Evolutionary conservation across 2,329 filamentous ascomycete species (phyloP).

Genomic region (Diaporthe citriasiana): DNA sequence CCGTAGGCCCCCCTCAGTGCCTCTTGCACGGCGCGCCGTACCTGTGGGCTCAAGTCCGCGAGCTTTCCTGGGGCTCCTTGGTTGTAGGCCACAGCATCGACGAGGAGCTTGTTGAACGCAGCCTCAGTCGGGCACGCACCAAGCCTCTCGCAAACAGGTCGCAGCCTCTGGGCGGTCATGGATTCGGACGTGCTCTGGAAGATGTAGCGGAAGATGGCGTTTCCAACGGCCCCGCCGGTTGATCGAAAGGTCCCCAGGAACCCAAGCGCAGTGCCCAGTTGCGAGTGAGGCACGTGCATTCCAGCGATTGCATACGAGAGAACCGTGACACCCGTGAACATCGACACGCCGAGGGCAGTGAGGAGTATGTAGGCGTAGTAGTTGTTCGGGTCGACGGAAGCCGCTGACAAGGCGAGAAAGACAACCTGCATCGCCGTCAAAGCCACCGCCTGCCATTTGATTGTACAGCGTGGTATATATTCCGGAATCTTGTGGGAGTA

Average conservation of each 20-base stretch:
- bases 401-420: constrained; percentile 28
- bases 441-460: constrained; percentile 33
- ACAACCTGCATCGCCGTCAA: constrained; percentile 31
- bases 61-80: constrained; percentile 11
- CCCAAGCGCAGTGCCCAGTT: constrained; percentile 28
- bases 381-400: constrained; percentile 30
- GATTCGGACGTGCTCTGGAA: constrained; percentile 10
- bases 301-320: constrained; percentile 34
- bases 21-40: not conserved
- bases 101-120: constrained; percentile 14
- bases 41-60: constrained; percentile 4
- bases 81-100: constrained; percentile 25
- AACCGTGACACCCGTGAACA: constrained; percentile 30
- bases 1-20: constrained; percentile 21
- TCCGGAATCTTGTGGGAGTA: constrained; percentile 20
- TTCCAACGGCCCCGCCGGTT: constrained; percentile 25
- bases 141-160: constrained; percentile 11
- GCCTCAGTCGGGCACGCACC: constrained; percentile 8
- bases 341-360: constrained; percentile 20
- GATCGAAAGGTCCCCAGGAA: constrained; percentile 31
- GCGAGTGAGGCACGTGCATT: constrained; percentile 34
- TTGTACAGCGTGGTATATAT: constrained; percentile 27
- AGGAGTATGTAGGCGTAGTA: constrained; percentile 32
- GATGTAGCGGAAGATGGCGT: constrained; percentile 22
- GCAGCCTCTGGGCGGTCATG: not conserved